Percentiles rank a stretch among this genome's conserved stretches.
Conservation (phyloP, 208 protist genomes). For the Acanthamoeba healyi region DNA sequence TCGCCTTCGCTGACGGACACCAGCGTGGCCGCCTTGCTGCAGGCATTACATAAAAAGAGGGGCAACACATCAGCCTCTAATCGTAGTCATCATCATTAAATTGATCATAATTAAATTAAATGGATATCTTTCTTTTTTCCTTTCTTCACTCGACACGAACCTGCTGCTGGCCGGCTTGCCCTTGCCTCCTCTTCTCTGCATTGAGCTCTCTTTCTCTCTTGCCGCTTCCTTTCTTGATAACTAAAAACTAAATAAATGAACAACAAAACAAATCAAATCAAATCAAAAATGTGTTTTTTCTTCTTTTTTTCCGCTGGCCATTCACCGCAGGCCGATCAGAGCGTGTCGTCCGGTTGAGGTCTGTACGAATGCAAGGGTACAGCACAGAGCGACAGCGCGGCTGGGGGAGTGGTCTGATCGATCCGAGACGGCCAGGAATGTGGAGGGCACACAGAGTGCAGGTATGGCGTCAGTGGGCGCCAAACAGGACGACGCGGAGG, state of each 20-base stretch:
- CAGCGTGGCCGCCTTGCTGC: conserved; percentile 36
- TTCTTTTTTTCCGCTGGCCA: not conserved
- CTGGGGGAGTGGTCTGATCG: too few species aligned
- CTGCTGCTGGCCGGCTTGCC: conserved; percentile 50
- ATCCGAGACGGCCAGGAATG: too few species aligned
- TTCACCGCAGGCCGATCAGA: too few species aligned
- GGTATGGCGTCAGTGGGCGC: not conserved
- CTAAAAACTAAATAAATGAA: not conserved
- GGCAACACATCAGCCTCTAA: too few species aligned
- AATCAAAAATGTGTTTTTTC: not conserved
- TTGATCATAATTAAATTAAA: not conserved
- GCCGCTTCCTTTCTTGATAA: not conserved
- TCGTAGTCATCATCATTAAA: not conserved
- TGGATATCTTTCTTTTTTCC: too few species aligned
- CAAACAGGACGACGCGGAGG: not conserved
- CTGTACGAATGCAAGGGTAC: too few species aligned
- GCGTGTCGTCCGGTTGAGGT: too few species aligned
- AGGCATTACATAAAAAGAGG: too few species aligned
- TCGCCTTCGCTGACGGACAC: conserved; percentile 45
- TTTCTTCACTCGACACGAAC: not conserved
- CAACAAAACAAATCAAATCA: not conserved
- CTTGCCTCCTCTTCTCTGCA: conserved; percentile 55
- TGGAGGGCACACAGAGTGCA: not conserved
- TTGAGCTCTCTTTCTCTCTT: not conserved
- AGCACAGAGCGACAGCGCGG: too few species aligned